phyloP scores from a whole-genome alignment of 805 yeast genomes.

The Yamadazyma olivae region DNA sequence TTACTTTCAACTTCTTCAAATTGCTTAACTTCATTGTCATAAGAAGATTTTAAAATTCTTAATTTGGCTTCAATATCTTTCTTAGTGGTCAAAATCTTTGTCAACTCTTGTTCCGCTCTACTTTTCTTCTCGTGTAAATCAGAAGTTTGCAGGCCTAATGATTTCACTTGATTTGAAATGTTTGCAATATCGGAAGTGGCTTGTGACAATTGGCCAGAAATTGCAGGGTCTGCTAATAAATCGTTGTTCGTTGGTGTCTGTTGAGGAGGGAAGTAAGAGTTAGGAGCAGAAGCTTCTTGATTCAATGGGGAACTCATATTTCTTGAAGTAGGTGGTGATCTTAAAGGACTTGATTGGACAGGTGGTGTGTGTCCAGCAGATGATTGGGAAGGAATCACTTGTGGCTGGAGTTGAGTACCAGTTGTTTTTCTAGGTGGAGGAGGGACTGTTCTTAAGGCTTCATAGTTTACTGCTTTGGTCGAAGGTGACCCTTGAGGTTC shows the following conservation, averaged over 20 bases:
- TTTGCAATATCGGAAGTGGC: constrained; percentile 87
- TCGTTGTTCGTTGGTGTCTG: constrained; percentile 24
- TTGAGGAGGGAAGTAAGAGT: constrained; percentile 3
- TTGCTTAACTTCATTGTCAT: constrained; percentile 75
- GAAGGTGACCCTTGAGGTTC: constrained; percentile 24
- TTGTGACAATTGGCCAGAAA: constrained; percentile 65
- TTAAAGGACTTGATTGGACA: constrained; percentile 16
- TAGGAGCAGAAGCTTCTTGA: constrained; percentile 6
- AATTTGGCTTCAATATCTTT: constrained; percentile 73
- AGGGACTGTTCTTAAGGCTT: constrained; percentile 48
- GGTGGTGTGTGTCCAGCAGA: constrained; percentile 7
- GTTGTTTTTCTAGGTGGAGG: constrained; percentile 34
- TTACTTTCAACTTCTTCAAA: constrained; percentile 68
- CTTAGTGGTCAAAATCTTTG: constrained; percentile 63
- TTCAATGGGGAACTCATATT: constrained; percentile 7
- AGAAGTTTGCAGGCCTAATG: constrained; percentile 73
- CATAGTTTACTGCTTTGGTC: constrained; percentile 40
- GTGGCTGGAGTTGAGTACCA: constrained; percentile 13
- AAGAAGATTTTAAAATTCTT: constrained; percentile 59
- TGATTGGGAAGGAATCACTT: constrained; percentile 12
- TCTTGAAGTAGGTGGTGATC: constrained; percentile 12
- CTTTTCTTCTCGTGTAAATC: constrained; percentile 66
- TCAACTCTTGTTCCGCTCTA: constrained; percentile 73
- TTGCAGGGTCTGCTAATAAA: constrained; percentile 56
- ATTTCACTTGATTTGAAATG: constrained; percentile 77